Base-by-base conservation (phyloP, 2,329 filamentous ascomycete genomes). In the Escovopsis sp. region DNA sequence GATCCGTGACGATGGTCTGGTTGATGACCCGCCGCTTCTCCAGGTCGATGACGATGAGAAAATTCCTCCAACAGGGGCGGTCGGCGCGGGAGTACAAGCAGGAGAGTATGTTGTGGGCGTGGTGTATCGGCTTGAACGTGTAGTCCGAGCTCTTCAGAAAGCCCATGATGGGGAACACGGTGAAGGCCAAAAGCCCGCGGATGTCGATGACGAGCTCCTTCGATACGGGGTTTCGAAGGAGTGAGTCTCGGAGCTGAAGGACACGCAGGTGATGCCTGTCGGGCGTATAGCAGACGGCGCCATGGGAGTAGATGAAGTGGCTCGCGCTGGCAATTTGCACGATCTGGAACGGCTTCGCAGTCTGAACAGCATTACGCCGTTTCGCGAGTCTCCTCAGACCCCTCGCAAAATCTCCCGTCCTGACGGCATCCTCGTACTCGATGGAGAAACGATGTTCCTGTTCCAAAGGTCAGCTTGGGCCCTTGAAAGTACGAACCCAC, bases 231-330 rank as follows among this genome's bases (percentile, higher is more conserved):
- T 50, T 47, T 43, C 53, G 45, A 16, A 48, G 49, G 2, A 57
- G 57, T 0, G 63, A 62, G 8, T 50, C 47, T 43, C 72, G 68
- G 14, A 82, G 55, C 40, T 79, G 61, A 33, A 79, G 58, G 18
- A 83, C 52, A 3, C 70, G 68, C 18, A 86, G 60, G 33, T 50
- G 46, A 40, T 50, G 35, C 26, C 47, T 39, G 29, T 65, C 61
- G 28, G 63, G 49, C 10, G 70, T 65, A 48, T 84, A 79, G 45
- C 77, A 82, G 13, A 86, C 56, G 10, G 71, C 62, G 5, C 79
- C 77, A 38, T 72, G 64, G 14, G 62, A 59, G 49, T 79, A 84
- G 2, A 75, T 51, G 52, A 77, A 83, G 4, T 63, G 61, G 17
- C 72, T 66, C 4, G 68, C 76, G 35, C 71, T 78, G 23, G 84